These are phyloP conservation scores for Adiantum capillusveneris DNA, from an alignment of 75 land plant species.

Conservation along the genomic window DNA sequence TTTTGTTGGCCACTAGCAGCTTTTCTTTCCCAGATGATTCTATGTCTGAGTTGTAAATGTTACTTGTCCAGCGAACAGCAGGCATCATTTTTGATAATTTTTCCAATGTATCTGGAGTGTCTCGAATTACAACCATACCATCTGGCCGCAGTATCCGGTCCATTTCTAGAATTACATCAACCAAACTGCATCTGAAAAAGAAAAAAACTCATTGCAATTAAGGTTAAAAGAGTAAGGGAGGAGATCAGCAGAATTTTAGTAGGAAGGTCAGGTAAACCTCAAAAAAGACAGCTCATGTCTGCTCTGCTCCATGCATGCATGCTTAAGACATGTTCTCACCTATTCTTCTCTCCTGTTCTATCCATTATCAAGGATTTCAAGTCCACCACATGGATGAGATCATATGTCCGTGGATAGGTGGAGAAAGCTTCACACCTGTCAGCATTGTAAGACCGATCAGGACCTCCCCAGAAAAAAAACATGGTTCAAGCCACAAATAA, in stretches of 20 bases:
- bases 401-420: constrained; percentile 89
- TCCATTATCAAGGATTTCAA: constrained; percentile 46
- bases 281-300: too few species aligned
- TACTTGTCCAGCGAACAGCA: constrained; percentile 54
- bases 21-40: constrained; percentile 56
- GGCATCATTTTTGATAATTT: constrained; percentile 51
- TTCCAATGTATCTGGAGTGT: constrained; percentile 50
- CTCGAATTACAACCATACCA: constrained; percentile 67
- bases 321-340: too few species aligned
- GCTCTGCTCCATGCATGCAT: not conserved
- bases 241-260: not conserved
- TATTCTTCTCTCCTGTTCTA: constrained; percentile 27
- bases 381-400: constrained; percentile 59
- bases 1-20: constrained; percentile 72
- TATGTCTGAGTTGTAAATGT: constrained; percentile 46
- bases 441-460: too few species aligned
- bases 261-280: too few species aligned
- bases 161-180: constrained; percentile 85
- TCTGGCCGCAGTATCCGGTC: constrained; percentile 82
- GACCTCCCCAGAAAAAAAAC: too few species aligned
- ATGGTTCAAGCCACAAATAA: too few species aligned
- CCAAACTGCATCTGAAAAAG: constrained; percentile 65
- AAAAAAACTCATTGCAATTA: not conserved
- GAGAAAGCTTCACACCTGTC: constrained; percentile 94
- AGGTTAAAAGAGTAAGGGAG: not conserved